These are phyloP conservation scores for Microbotryomycetes sp. DNA, from an alignment of 1,284 basidiomycete species.

Conservation along the genomic window DNA sequence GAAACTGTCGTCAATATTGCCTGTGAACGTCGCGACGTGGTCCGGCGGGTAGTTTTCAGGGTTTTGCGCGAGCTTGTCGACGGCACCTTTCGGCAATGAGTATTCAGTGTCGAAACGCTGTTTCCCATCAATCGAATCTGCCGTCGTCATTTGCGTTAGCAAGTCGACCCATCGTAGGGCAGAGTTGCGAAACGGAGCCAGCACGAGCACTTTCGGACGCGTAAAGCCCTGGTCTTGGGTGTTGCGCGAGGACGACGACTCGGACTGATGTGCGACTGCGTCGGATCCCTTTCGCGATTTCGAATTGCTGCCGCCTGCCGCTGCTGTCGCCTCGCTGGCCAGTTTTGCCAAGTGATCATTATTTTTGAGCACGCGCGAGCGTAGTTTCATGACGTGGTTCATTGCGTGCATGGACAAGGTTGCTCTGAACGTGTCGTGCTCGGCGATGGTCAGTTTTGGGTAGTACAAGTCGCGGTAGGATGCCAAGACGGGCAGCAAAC, in stretches of 20 bases:
- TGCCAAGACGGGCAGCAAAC: slow-evolving; percentile 48
- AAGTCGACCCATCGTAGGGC: slow-evolving; percentile 66
- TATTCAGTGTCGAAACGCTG: slow-evolving; percentile 77
- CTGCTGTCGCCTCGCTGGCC: slow-evolving; percentile 49
- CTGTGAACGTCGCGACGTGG: slow-evolving; percentile 87
- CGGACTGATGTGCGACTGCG: slow-evolving; percentile 43
- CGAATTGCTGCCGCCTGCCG: slow-evolving; percentile 33
- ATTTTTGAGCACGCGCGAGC: slow-evolving; percentile 85
- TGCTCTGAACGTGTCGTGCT: slow-evolving; percentile 52
- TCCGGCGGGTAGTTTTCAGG: slow-evolving; percentile 71
- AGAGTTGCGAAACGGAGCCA: slow-evolving; percentile 85
- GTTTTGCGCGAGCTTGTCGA: slow-evolving; percentile 66
- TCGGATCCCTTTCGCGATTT: slow-evolving; percentile 23
- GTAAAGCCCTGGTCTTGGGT: slow-evolving; percentile 97
- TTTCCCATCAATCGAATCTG: slow-evolving; percentile 75
- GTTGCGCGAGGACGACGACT: slow-evolving; percentile 48
- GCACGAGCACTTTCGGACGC: slow-evolving; percentile 83
- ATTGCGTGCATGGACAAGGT: slow-evolving; percentile 65
- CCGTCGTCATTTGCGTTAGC: slow-evolving; percentile 52
- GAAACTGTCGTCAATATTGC: slow-evolving; percentile 97
- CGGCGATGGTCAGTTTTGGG: slow-evolving; percentile 51
- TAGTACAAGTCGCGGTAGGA: slow-evolving; percentile 65
- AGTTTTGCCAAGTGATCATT: slow-evolving; percentile 77
- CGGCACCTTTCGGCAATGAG: slow-evolving; percentile 64
- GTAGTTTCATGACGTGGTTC: slow-evolving; percentile 80